Conservation (phyloP, 805 yeast species). For the Wickerhamomyces alni region DNA sequence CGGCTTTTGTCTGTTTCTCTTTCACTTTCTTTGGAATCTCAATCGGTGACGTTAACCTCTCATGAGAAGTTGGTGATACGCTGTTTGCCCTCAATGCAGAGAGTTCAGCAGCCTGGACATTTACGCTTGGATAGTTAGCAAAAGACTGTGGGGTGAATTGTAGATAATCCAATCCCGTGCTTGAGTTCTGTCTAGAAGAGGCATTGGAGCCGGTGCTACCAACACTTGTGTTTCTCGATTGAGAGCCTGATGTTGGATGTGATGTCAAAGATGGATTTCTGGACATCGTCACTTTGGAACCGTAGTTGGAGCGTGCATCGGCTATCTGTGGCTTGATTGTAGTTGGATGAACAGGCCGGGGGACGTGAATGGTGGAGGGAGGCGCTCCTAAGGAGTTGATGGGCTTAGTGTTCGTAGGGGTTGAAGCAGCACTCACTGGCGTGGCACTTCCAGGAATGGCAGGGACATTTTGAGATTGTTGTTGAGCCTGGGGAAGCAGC, state of each 20-base stretch:
- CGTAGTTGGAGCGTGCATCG: not conserved
- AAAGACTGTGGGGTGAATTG: constrained; percentile 16
- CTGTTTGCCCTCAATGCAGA: not conserved
- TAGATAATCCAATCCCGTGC: constrained; percentile 16
- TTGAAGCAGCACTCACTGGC: not conserved
- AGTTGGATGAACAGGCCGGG: not conserved
- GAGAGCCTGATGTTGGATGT: constrained; percentile 5
- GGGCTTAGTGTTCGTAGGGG: not conserved
- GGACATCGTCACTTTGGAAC: constrained; percentile 5
- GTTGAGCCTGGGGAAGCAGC: constrained; percentile 7
- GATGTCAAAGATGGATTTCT: constrained; percentile 10
- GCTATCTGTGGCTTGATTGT: not conserved
- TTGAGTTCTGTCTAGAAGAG: constrained; percentile 25
- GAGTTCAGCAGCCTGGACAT: not conserved
- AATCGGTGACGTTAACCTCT: constrained; percentile 13
- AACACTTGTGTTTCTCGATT: constrained; percentile 16
- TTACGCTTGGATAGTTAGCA: constrained; percentile 2
- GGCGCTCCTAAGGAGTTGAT: not conserved
- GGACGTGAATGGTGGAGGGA: not conserved
- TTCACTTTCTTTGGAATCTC: constrained; percentile 25
- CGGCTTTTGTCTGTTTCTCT: constrained; percentile 38
- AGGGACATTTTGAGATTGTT: constrained; percentile 11
- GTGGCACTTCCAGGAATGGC: constrained; percentile 1
- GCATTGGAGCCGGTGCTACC: constrained; percentile 10
- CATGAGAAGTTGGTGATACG: constrained; percentile 1